Percentiles rank a stretch among this genome's conserved stretches.
phyloP scores from a whole-genome alignment of 164 flowering plant genomes.

The Piper betle region DNA sequence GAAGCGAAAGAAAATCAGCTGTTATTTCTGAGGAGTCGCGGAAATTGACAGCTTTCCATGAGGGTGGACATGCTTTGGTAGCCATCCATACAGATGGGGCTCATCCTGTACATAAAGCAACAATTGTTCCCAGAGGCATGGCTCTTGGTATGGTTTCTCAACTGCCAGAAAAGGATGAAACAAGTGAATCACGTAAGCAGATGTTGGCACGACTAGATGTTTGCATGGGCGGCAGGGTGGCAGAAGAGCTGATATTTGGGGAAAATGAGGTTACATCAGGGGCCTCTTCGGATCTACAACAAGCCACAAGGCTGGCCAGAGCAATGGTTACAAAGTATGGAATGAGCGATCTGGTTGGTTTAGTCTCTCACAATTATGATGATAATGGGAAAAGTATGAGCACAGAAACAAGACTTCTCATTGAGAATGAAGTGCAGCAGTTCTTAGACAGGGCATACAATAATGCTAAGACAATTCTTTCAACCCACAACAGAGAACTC shows the following conservation, averaged over 20 bases:
- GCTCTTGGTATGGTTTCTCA: constrained; percentile 88
- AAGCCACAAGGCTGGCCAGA: constrained; percentile 68
- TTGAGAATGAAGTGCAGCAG: constrained; percentile 59
- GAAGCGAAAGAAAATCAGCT: constrained; percentile 91
- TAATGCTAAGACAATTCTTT: constrained; percentile 79
- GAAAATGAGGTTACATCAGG: constrained; percentile 87
- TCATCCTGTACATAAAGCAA: constrained; percentile 85
- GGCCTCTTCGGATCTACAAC: constrained; percentile 64
- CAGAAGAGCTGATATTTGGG: constrained; percentile 94
- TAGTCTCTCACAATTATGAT: constrained; percentile 64
- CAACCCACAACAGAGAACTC: constrained; percentile 60
- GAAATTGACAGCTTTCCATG: constrained; percentile 80
- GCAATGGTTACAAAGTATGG: constrained; percentile 88
- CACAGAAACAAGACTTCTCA: constrained; percentile 76
- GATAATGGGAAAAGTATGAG: constrained; percentile 89
- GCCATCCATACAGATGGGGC: constrained; percentile 97
- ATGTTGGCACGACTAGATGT: constrained; percentile 96
- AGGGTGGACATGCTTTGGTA: constrained; percentile 94
- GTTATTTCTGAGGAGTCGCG: constrained; percentile 86
- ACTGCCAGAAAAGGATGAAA: constrained; percentile 72
- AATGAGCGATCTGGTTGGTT: constrained; percentile 83
- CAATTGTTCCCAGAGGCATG: constrained; percentile 86
- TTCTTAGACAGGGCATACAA: constrained; percentile 66
- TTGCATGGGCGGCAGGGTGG: constrained; percentile 94
- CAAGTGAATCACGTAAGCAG: constrained; percentile 69